Evolutionary conservation across 2,329 filamentous ascomycete genomes (phyloP), one percentile per base, ranked within the genome.

Genomic region (Domatiomyces catenatus): DNA sequence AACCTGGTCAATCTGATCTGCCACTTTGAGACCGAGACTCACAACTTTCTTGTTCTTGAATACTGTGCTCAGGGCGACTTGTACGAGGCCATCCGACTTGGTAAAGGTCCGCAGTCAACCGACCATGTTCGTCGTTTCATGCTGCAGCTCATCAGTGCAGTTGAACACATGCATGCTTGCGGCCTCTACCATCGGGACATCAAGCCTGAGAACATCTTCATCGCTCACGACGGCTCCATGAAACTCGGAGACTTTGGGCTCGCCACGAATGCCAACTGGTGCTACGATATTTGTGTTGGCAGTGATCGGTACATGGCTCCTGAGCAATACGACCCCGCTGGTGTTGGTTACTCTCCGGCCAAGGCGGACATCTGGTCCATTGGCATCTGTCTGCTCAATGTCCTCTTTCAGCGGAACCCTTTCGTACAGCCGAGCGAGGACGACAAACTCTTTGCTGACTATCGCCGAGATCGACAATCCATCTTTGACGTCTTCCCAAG

Each of bases 281-380:
- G 86, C 20, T 84, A 84, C 61, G 92, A 98, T 72, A 83, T 84
- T 56, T 92, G 86, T 55, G 92, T 98, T 46, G 92, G 92, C 58
- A 96, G 92, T 65, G 92, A 98, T 65, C 87, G 92, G 50, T 98
- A 98, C 72, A 98, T 98, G 92, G 89, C 92, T 50, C 92, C 92
- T 4, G 92, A 98, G 69, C 92, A 98, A 68, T 96, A 92, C 62
- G 90, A 96, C 66, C 88, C 89, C 49, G 80, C 82, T 59, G 83
- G 82, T 55, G 80, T 78, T 56, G 92, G 92, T 53, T 98, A 98
- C 70, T 90, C 87, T 50, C 89, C 92, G 46, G 86, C 86, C 45
- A 81, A 92, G 69, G 92, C 92, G 48, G 92, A 98, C 66, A 81
- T 95, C 60, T 98, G 92, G 92, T 88, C 92, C 51, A 85, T 98